These are phyloP conservation scores for Aquilaria malaccensis DNA, from an alignment of 345 rosid species.

Conservation along the genomic window DNA sequence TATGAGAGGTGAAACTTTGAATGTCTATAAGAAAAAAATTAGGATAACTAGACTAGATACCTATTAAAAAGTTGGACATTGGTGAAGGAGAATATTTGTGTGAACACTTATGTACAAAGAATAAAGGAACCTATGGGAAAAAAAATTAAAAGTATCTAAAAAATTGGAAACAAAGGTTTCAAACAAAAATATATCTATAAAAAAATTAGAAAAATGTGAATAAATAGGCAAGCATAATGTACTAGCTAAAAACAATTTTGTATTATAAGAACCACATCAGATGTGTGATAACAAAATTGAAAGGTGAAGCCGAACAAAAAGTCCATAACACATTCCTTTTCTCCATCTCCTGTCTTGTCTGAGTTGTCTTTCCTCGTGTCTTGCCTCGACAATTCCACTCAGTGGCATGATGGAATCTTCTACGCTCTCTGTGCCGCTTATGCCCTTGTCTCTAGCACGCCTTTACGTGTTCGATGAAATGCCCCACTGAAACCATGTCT, in stretches of 20 bases:
- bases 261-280: not conserved
- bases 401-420: conserved; percentile 93
- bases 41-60: conserved; percentile 22
- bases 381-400: conserved; percentile 51
- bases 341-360: no score
- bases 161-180: not conserved
- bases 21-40: not conserved
- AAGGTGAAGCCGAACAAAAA: no score
- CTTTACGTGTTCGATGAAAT: no score
- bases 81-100: conserved; percentile 94
- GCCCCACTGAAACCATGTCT: no score
- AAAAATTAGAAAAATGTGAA: not conserved
- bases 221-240: not conserved
- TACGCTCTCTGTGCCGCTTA: conserved; percentile 87
- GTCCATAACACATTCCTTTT: no score
- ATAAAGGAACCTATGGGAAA: conserved; percentile 65
- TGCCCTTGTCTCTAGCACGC: conserved; percentile 57
- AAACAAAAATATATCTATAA: not conserved
- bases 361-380: no score
- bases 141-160: conserved; percentile 5
- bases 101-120: conserved; percentile 91
- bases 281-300: not conserved
- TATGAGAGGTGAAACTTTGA: not conserved
- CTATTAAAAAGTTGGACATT: conserved; percentile 96
- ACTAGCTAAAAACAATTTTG: not conserved